Evolutionary conservation across 352 stramenopile genomes (phyloP).

Genomic region (Phytophthora pistaciae): DNA sequence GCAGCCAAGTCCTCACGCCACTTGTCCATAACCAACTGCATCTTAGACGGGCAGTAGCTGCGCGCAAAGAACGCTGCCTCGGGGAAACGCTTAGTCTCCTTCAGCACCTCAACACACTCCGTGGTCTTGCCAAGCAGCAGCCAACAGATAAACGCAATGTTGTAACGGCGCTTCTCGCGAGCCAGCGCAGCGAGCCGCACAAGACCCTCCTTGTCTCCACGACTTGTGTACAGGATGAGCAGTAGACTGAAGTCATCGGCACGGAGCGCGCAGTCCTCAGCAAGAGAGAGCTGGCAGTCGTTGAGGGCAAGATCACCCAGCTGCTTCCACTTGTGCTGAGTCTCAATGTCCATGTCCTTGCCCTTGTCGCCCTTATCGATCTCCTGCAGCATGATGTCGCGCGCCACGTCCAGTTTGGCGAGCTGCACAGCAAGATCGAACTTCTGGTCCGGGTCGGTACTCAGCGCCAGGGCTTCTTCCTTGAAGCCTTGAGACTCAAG

Average conservation of each 20-base stretch:
- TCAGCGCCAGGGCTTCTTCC: conserved; percentile 95
- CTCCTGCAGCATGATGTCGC: conserved; percentile 94
- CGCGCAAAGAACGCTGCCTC: conserved; percentile 99
- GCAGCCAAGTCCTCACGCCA: conserved; percentile 96
- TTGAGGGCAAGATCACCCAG: conserved; percentile 95
- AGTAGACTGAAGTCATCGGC: conserved; percentile 97
- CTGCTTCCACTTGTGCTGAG: conserved; percentile 98
- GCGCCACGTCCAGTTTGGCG: conserved; percentile 95
- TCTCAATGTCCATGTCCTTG: conserved; percentile 95
- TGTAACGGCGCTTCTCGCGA: conserved; percentile 90
- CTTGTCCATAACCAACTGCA: conserved; percentile 95
- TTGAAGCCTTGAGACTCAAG: conserved; percentile 99
- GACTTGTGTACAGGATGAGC: conserved; percentile 97
- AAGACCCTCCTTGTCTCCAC: conserved; percentile 94
- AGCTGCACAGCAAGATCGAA: conserved; percentile 99
- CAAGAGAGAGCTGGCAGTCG: conserved; percentile 95
- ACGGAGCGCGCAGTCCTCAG: conserved; percentile 94
- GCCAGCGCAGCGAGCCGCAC: conserved; percentile 90
- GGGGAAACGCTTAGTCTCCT: conserved; percentile 95
- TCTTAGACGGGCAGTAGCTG: conserved; percentile 97
- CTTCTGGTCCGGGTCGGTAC: conserved; percentile 97
- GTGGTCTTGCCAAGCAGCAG: conserved; percentile 96
- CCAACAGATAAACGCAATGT: conserved; percentile 97
- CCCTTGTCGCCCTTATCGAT: conserved; percentile 61
- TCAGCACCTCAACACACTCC: conserved; percentile 96